Conservation (phyloP, 345 rosid species). For the Citrus glauca region DNA sequence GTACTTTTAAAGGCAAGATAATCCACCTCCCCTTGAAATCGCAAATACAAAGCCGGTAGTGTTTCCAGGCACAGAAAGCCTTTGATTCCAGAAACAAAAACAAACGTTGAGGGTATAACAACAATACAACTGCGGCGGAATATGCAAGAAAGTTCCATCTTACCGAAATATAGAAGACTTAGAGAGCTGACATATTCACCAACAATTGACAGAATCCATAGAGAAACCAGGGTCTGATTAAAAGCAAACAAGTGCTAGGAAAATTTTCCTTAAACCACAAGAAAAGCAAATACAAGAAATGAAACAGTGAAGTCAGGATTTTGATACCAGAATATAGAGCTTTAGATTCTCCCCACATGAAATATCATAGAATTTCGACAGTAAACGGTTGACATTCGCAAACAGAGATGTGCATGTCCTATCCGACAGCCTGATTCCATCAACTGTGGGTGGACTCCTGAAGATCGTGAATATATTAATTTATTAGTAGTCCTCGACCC, state of each 20-base stretch:
- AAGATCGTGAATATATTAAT: neutral
- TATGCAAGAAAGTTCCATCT: neutral
- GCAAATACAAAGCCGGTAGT: slow-evolving; percentile 40
- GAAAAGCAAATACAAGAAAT: neutral
- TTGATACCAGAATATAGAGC: slow-evolving; percentile 38
- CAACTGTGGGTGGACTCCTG: slow-evolving; percentile 42
- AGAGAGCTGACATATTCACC: slow-evolving; percentile 40
- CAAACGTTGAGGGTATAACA: neutral
- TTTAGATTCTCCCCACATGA: slow-evolving; percentile 40
- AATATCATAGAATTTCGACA: slow-evolving; percentile 32
- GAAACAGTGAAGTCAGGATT: neutral
- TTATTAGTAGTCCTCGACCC: too few species aligned
- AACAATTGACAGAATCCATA: slow-evolving; percentile 43
- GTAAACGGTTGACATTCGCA: slow-evolving; percentile 24
- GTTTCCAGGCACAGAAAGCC: slow-evolving; percentile 39
- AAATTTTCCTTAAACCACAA: neutral
- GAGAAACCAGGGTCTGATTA: slow-evolving; percentile 35
- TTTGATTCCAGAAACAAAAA: slow-evolving; percentile 12
- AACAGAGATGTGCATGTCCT: slow-evolving; percentile 27
- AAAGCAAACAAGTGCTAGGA: neutral
- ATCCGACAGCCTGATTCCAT: slow-evolving; percentile 35
- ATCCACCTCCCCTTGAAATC: slow-evolving; percentile 36
- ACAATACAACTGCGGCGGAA: neutral
- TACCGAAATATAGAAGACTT: slow-evolving; percentile 44
- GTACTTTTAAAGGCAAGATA: slow-evolving; percentile 36